Evolutionary conservation across 129 eudicot species (phyloP).

Genomic region (Flaveria ramosissima): DNA sequence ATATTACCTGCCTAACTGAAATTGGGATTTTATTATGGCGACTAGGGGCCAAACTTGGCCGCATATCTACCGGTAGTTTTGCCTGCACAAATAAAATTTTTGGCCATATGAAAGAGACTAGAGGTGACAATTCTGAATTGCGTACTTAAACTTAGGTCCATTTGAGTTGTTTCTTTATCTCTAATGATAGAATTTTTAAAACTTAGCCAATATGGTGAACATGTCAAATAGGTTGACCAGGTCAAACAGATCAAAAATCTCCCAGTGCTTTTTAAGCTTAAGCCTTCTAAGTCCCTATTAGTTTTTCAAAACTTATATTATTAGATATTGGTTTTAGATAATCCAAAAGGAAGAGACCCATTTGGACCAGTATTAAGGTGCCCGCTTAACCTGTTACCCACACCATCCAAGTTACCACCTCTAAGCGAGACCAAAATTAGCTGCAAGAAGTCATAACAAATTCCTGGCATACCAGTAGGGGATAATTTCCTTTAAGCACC

Average conservation of each 20-base stretch:
- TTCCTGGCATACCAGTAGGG: slow-evolving; percentile 61
- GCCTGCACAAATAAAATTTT: slow-evolving; percentile 51
- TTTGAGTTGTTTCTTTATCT: neutral
- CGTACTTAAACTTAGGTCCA: neutral
- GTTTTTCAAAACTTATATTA: neutral
- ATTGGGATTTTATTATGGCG: slow-evolving; percentile 79
- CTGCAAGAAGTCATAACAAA: slow-evolving; percentile 23
- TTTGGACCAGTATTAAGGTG: neutral
- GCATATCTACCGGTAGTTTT: slow-evolving; percentile 82
- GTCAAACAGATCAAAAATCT: neutral
- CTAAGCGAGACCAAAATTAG: slow-evolving; percentile 4
- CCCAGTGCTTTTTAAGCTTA: neutral
- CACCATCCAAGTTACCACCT: slow-evolving; percentile 5
- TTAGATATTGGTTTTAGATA: neutral
- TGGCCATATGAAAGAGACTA: slow-evolving; percentile 3
- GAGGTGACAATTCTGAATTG: neutral
- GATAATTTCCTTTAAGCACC: slow-evolving; percentile 68
- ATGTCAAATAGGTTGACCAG: neutral
- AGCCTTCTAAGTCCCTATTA: neutral
- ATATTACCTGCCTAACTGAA: slow-evolving; percentile 80
- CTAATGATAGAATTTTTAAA: neutral
- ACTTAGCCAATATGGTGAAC: neutral
- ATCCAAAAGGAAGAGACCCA: neutral
- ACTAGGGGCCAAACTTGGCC: slow-evolving; percentile 74
- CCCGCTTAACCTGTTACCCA: slow-evolving; percentile 5